Conservation (phyloP, 495 filamentous ascomycete genomes). For the Penicillium fimorum region DNA sequence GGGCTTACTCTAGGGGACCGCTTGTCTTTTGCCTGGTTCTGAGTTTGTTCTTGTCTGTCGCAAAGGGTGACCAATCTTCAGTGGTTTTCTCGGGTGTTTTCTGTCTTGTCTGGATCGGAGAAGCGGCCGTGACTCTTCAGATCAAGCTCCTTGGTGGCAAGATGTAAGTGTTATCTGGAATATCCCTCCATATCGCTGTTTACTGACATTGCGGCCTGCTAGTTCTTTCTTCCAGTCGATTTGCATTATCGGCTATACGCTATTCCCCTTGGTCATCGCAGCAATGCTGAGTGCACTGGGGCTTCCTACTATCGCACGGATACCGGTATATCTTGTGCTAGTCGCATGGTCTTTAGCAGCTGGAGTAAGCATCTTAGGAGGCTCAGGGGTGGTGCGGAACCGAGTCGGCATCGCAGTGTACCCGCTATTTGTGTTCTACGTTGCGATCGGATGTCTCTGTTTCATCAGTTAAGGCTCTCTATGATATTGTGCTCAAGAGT, state of each 20-base stretch:
- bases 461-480: constrained; percentile 73
- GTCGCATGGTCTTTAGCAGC: constrained; percentile 92
- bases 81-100: constrained; percentile 95
- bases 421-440: constrained; percentile 93
- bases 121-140: constrained; percentile 96
- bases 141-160: constrained; percentile 96
- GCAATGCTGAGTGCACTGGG: constrained; percentile 80
- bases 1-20: constrained; percentile 60
- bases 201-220: constrained; percentile 22
- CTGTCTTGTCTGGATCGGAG: constrained; percentile 92
- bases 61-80: constrained; percentile 72
- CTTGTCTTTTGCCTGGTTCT: constrained; percentile 88
- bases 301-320: constrained; percentile 71
- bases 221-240: constrained; percentile 97
- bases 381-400: constrained; percentile 92
- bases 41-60: constrained; percentile 80
- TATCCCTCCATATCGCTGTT: not conserved
- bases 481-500: constrained; percentile 4
- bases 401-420: constrained; percentile 93
- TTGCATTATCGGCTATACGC: constrained; percentile 96
- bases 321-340: constrained; percentile 86
- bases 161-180: constrained; percentile 64
- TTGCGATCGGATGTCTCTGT: constrained; percentile 88
- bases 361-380: constrained; percentile 91
- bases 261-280: constrained; percentile 97